These are phyloP conservation scores for Salix purpurea DNA, from an alignment of 345 rosid genomes.

Conservation along the genomic window DNA sequence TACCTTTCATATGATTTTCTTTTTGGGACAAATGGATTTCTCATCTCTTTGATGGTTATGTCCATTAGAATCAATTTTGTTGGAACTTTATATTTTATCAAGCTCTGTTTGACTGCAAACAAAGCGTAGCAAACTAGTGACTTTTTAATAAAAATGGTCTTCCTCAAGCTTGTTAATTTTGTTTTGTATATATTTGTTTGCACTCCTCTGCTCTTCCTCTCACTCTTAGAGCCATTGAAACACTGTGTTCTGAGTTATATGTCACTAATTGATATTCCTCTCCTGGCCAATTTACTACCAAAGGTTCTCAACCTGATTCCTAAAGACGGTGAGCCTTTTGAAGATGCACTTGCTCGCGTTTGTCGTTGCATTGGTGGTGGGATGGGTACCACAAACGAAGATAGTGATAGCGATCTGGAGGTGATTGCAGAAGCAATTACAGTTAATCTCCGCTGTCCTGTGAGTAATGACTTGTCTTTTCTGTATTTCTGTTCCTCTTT, in stretches of 20 bases:
- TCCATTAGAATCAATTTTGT: background rate
- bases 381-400: constrained; percentile 16
- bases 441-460: constrained; percentile 41
- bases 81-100: background rate
- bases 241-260: background rate
- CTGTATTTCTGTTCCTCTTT: background rate
- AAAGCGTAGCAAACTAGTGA: background rate
- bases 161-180: background rate
- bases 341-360: constrained; percentile 35
- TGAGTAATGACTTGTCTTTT: constrained; percentile 13
- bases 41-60: background rate
- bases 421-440: constrained; percentile 40
- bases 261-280: background rate
- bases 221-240: background rate
- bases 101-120: background rate
- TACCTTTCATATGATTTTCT: background rate
- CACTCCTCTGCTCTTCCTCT: background rate
- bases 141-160: background rate
- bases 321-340: constrained; percentile 33
- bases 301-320: constrained; percentile 33
- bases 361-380: constrained; percentile 41
- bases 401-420: constrained; percentile 41
- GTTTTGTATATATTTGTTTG: background rate
- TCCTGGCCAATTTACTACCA: background rate
- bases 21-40: background rate